Evolutionary conservation across 306 rosid genomes (phyloP).

Genomic region (Luffa aegyptiaca): DNA sequence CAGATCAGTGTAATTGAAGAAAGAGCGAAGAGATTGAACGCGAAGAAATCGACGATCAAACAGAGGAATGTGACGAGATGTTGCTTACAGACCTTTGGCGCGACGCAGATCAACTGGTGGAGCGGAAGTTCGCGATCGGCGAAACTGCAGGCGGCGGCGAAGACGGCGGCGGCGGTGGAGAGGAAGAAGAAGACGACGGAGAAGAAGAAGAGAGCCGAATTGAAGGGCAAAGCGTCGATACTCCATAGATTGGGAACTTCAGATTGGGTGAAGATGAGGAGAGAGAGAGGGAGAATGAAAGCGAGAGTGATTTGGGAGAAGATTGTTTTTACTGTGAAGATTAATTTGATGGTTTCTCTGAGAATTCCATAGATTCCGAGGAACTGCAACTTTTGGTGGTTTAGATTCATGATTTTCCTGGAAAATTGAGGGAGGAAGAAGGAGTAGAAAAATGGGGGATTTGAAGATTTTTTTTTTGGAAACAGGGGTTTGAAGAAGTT

Average conservation of each 20-base stretch:
- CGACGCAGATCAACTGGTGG: neutral
- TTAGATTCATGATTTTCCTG: neutral
- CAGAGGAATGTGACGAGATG: slow-evolving; percentile 22
- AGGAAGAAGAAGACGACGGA: slow-evolving; percentile 17
- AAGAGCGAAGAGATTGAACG: slow-evolving; percentile 25
- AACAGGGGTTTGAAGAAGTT: too few species aligned
- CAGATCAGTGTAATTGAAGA: slow-evolving; percentile 38
- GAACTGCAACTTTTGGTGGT: neutral
- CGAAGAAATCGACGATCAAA: neutral
- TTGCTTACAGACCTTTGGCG: slow-evolving; percentile 13
- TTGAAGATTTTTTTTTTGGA: too few species aligned
- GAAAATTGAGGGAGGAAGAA: neutral
- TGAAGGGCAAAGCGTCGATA: slow-evolving; percentile 13
- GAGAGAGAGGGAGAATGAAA: slow-evolving; percentile 20
- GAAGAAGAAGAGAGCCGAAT: slow-evolving; percentile 11
- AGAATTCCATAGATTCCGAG: neutral
- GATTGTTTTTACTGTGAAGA: slow-evolving; percentile 3
- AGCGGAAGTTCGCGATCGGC: slow-evolving; percentile 9
- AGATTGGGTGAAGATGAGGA: slow-evolving; percentile 15
- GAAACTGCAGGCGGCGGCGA: slow-evolving; percentile 20
- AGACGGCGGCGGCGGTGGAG: slow-evolving; percentile 21
- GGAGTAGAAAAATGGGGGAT: neutral
- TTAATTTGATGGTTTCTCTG: neutral
- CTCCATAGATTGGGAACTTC: slow-evolving; percentile 4
- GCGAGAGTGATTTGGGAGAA: slow-evolving; percentile 21